Percentiles rank a stretch among this genome's conserved stretches.
These are phyloP conservation scores for Helicocarpus griseus DNA, from an alignment of 2,329 filamentous ascomycete species.

Conservation along the genomic window DNA sequence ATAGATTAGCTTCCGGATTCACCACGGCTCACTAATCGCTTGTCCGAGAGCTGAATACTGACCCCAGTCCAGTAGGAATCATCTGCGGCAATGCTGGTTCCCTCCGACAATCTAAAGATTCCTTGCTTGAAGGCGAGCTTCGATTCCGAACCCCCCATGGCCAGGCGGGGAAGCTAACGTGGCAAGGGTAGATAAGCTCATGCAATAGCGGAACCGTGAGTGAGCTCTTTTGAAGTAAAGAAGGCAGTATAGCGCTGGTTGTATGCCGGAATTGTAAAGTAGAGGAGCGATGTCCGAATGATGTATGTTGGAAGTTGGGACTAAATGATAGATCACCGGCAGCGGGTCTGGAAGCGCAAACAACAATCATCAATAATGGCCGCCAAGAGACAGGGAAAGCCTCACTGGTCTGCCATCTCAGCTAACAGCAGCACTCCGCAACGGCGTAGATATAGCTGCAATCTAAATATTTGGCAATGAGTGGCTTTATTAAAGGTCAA, in stretches of 20 bases:
- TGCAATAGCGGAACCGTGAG: neutral
- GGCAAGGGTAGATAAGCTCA: neutral
- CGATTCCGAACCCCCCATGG: constrained; percentile 95
- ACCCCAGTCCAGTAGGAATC: constrained; percentile 91
- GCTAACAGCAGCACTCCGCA: too few relatives aligned
- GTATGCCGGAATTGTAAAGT: neutral
- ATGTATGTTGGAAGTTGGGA: too few relatives aligned
- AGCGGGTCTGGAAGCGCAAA: neutral
- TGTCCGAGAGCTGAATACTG: constrained; percentile 28
- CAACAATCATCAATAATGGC: neutral
- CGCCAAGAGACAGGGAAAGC: neutral
- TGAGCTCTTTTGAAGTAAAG: neutral
- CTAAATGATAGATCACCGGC: neutral
- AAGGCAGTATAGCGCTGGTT: too few relatives aligned
- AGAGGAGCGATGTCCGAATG: too few relatives aligned
- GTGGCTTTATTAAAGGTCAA: too few relatives aligned
- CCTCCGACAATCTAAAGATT: constrained; percentile 92
- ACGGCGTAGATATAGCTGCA: too few relatives aligned
- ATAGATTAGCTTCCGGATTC: neutral
- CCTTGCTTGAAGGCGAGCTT: constrained; percentile 98
- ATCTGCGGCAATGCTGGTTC: constrained; percentile 74
- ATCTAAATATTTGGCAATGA: too few relatives aligned
- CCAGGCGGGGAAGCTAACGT: constrained; percentile 15
- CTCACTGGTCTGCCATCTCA: neutral
- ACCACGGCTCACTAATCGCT: neutral